Evolutionary conservation across 2,329 filamentous ascomycete genomes (phyloP), one percentile per base, ranked within the genome.

Genomic region (Orbilia oligospora): DNA sequence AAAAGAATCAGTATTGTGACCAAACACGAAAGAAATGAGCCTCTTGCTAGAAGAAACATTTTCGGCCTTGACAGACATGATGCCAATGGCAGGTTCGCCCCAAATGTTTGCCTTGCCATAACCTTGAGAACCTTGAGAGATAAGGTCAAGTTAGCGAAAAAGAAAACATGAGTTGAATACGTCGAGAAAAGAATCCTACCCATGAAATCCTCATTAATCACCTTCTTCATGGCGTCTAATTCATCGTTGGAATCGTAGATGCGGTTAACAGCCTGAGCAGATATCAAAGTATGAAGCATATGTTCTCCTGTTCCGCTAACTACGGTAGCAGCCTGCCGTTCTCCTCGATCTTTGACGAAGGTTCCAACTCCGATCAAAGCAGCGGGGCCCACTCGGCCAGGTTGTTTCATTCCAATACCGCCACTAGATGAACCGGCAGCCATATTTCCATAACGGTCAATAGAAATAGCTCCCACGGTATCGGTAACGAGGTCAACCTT

Each of bases 381-480:
- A 38, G 96, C 97, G 36, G 96, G 96, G 0, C 96, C 97, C 80
- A 97, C 89, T 41, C 96, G 91, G 5, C 96, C 97, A 77, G 90
- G 90, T 84, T 97, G 94, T 84, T 99, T 99, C 95, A 99, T 97
- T 30, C 96, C 95, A 83, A 99, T 99, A 0, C 96, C 96, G 5
- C 96, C 96, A 16, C 97, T 99, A 1, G 96, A 99, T 0, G 96
- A 97, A 16, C 92, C 96, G 3, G 95, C 96, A 3, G 97, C 95
- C 83, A 99, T 97, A 75, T 92, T 91, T 16, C 96, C 96, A 81
- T 88, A 89, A 63, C 89, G 88, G 83, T 99, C 96, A 80, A 99
- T 91, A 10, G 94, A 96, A 83, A 99, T 97, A 30, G 94, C 96
- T 53, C 97, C 96, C 76, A 99, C 94, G 12, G 96, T 99, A 86